phyloP scores from a whole-genome alignment of 805 yeast species.

The Scheffersomyces lignosus region DNA sequence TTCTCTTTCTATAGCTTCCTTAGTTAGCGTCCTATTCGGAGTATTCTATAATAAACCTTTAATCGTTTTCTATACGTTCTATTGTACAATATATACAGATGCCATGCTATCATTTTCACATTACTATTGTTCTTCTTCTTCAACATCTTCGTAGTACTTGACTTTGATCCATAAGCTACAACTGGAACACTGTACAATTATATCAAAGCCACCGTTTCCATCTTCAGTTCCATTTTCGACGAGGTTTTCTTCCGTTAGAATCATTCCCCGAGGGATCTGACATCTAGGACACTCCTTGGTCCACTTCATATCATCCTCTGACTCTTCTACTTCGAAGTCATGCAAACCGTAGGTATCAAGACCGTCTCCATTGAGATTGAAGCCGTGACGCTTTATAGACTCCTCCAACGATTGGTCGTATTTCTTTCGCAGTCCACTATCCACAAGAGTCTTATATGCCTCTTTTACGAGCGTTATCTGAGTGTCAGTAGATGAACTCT shows the following conservation, averaged over 20 bases:
- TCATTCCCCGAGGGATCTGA: constrained; percentile 50
- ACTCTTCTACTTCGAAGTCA: constrained; percentile 51
- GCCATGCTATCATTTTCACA: too few species aligned
- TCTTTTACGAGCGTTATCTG: constrained; percentile 39
- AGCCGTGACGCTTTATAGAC: constrained; percentile 35
- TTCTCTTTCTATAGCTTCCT: too few species aligned
- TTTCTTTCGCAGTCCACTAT: constrained; percentile 35
- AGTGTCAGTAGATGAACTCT: constrained; percentile 2
- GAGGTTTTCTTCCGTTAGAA: constrained; percentile 61
- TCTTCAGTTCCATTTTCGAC: constrained; percentile 51
- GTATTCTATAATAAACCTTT: too few species aligned
- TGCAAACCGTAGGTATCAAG: constrained; percentile 67
- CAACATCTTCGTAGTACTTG: constrained; percentile 53
- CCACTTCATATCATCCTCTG: constrained; percentile 37
- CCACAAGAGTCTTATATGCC: constrained; percentile 63
- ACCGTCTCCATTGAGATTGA: constrained; percentile 58
- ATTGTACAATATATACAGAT: too few species aligned
- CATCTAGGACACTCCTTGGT: constrained; percentile 69
- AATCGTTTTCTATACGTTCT: too few species aligned
- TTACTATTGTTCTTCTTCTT: constrained; percentile 5
- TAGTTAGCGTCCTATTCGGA: too few species aligned
- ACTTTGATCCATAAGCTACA: constrained; percentile 89
- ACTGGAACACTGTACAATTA: constrained; percentile 75
- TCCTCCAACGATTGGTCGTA: constrained; percentile 53
- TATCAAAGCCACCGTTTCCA: constrained; percentile 56